phyloP scores from a whole-genome alignment of 2,329 filamentous ascomycete genomes.

The Trichoderma koningii region DNA sequence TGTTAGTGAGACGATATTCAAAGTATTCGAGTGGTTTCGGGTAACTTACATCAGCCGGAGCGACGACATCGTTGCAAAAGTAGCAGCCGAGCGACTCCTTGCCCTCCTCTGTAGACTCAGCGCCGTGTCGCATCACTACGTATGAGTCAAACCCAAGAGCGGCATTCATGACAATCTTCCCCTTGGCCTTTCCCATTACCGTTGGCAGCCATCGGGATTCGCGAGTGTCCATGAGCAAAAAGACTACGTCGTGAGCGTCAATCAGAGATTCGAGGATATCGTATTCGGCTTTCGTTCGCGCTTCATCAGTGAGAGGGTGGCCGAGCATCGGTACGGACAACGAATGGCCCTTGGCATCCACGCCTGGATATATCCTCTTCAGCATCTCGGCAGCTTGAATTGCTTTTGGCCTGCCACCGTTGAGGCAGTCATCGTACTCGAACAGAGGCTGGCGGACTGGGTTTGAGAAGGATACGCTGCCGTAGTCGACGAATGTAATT shows the following conservation, averaged over 20 bases:
- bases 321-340: constrained; percentile 94
- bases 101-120: constrained; percentile 58
- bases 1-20: neutral
- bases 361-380: constrained; percentile 84
- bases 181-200: constrained; percentile 88
- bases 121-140: constrained; percentile 94
- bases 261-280: constrained; percentile 74
- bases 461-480: constrained; percentile 90
- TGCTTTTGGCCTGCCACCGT: constrained; percentile 84
- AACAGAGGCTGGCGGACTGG: constrained; percentile 94
- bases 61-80: constrained; percentile 97
- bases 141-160: constrained; percentile 96
- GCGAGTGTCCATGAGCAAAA: constrained; percentile 94
- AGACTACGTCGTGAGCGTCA: constrained; percentile 84
- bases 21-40: neutral
- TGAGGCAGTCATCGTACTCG: constrained; percentile 82
- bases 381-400: constrained; percentile 76
- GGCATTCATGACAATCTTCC: constrained; percentile 96
- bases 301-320: constrained; percentile 77
- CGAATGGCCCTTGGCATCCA: constrained; percentile 76
- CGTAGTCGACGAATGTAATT: constrained; percentile 95
- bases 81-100: constrained; percentile 83
- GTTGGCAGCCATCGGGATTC: constrained; percentile 96
- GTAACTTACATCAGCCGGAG: constrained; percentile 79
- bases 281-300: constrained; percentile 71